A percentile compares a stretch with the other conserved stretches of the same genome.
phyloP scores from a whole-genome alignment of 371 early-diverging fungal species.

The Aphelidium insulamus region DNA sequence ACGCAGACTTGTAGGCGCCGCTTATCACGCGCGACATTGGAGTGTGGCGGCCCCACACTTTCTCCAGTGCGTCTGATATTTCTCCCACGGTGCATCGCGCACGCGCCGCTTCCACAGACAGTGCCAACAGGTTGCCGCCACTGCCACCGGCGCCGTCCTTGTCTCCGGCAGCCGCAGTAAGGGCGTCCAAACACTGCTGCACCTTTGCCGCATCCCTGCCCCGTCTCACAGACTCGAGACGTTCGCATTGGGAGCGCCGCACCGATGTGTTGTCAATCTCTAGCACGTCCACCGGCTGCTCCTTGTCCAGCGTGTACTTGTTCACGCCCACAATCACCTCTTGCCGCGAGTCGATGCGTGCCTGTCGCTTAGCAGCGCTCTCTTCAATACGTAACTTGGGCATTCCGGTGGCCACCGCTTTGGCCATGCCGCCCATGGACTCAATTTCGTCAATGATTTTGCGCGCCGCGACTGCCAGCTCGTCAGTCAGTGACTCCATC shows the following conservation, averaged over 20 bases:
- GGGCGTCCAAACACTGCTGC: conserved; percentile 21
- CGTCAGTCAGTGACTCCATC: conserved; percentile 67
- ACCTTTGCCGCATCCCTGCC: conserved; percentile 23
- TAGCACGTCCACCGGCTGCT: conserved; percentile 42
- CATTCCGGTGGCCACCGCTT: conserved; percentile 65
- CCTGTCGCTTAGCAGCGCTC: conserved; percentile 59
- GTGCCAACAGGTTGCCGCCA: conserved; percentile 38
- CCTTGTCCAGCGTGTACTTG: conserved; percentile 45
- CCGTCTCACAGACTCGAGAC: conserved; percentile 24
- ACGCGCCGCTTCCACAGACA: conserved; percentile 32
- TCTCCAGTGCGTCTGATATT: conserved; percentile 51
- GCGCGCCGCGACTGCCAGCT: conserved; percentile 36
- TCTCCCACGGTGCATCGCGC: conserved; percentile 61
- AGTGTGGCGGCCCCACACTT: conserved; percentile 54
- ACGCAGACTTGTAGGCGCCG: conserved; percentile 63
- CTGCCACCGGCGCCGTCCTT: conserved; percentile 32
- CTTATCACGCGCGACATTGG: conserved; percentile 47
- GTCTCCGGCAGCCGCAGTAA: conserved; percentile 34
- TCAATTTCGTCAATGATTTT: conserved; percentile 51
- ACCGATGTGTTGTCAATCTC: conserved; percentile 56
- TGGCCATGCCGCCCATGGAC: conserved; percentile 66
- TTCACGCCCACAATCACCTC: conserved; percentile 70
- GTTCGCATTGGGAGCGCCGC: conserved; percentile 28
- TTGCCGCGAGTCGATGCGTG: conserved; percentile 53
- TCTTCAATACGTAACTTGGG: conserved; percentile 68